Evolutionary conservation across 768 basidiomycete species (phyloP), one percentile per base, ranked within the genome.

Genomic region (Termitomyces sp.): DNA sequence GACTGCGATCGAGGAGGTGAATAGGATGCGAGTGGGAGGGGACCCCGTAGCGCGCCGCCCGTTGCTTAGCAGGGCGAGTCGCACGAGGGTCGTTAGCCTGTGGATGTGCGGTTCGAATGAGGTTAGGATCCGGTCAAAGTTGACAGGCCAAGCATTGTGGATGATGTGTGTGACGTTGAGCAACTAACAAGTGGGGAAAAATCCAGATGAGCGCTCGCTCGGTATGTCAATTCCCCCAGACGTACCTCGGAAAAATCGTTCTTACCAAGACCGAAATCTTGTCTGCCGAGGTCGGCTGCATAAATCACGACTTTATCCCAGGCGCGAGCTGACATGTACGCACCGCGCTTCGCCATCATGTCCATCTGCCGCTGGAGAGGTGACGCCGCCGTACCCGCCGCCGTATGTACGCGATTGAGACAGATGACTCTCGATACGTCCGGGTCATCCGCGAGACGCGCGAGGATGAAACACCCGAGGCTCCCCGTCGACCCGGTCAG

Each of bases 71-170:
- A 71, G 51, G 5, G 67, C 62, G 5, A 72, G 63, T 5, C 66
- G 65, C 13, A 72, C 54, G 47, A 71, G 64, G 53, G 76, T 76
- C 16, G 69, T 68, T 4, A 74, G 60, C 2, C 65, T 71, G 37
- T 65, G 68, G 13, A 80, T 67, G 53, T 68, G 76, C 5, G 73
- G 71, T 36, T 78, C 77, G 52, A 79, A 77, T 1, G 79, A 78
- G 7, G 72, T 20, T 71, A 80, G 64, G 3, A 65, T 65, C 34
- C 75, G 54, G 52, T 73, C 78, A 57, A 78, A 79, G 50, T 80
- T 72, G 46, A 79, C 72, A 1, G 72, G 74, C 78, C 78, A 80
- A 5, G 78, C 78, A 20, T 69, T 71, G 48, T 74, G 59, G 56
- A 68, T 67, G 60, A 74, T 67, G 46, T 73, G 68, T 0, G 69